phyloP scores from a whole-genome alignment of 164 flowering plant genomes.

The Brasenia schreberi region DNA sequence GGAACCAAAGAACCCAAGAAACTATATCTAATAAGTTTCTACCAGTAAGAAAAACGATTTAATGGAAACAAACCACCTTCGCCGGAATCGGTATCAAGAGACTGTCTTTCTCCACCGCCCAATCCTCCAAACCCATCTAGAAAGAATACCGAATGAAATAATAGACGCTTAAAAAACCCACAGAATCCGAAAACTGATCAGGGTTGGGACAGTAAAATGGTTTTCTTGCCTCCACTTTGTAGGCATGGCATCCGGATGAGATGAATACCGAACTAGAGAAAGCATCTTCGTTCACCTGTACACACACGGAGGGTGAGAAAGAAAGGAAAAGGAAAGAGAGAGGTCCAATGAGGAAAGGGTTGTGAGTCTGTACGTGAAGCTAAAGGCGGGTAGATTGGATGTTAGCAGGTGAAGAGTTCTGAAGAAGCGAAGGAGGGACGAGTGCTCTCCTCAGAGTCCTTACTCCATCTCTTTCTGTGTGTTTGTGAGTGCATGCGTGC shows the following conservation, averaged over 20 bases:
- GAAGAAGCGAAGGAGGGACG: conserved; percentile 7
- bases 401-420: conserved; percentile 6
- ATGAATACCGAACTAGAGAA: conserved; percentile 46
- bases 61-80: conserved; percentile 22
- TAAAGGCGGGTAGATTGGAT: conserved; percentile 13
- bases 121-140: conserved; percentile 53
- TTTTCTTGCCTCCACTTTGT: conserved; percentile 35
- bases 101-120: conserved; percentile 42
- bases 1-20: not conserved
- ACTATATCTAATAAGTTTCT: not conserved
- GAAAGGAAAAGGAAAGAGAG: not conserved
- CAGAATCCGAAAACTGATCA: too few species aligned
- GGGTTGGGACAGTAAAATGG: too few species aligned
- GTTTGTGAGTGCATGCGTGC: too few species aligned
- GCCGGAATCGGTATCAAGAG: conserved; percentile 53
- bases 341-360: not conserved
- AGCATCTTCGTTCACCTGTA: conserved; percentile 30
- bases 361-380: not conserved
- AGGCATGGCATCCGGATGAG: conserved; percentile 55
- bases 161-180: too few species aligned
- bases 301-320: too few species aligned
- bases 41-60: not conserved
- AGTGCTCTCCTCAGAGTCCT: conserved; percentile 8
- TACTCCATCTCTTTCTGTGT: not conserved
- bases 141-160: too few species aligned